Base-by-base conservation (phyloP, 257 asterid genomes). In the Nyctanthes arbortristis region DNA sequence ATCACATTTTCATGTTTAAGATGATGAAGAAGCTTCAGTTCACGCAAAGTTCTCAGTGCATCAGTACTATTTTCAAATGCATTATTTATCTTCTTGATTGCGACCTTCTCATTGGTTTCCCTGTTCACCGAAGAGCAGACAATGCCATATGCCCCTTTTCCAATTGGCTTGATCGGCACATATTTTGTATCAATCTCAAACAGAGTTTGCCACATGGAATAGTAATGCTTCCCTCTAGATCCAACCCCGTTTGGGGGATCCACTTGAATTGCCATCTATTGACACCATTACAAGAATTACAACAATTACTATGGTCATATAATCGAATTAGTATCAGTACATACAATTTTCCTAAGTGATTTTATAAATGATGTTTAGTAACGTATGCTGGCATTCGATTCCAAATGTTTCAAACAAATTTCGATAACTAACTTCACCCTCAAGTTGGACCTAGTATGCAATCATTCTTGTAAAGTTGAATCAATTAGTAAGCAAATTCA, bases 101-200 rank as follows among this genome's bases (percentile, higher is more conserved):
- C 92, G 14, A 84, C 89, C 70, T 77, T 86, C 67, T 86, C 92
- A 43, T 79, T 79, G 24, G 84, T 81, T 71, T 81, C 89, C 69
- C 66, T 86, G 78, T 86, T 86, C 14, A 81, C 40, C 2, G 92
- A 83, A 57, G 92, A 86, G 43, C 89, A 86, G 22, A 86, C 92
- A 39, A 86, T 79, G 31, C 92, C 92, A 24, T 84, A 84, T 3
- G 89, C 92, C 29, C 92, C 92, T 60, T 89, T 81, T 18, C 92
- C 92, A 32, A 86, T 84, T 16, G 89, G 89, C 82, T 84, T 83
- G 73, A 86, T 84, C 2, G 92, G 92, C 16, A 81, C 82, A 32
- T 86, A 86, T 69, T 86, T 86, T 1, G 85, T 79, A 60, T 86
- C 92, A 8, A 86, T 81, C 78, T 86, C 92, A 40, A 86, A 86